Evolutionary conservation across 1,284 basidiomycete species (phyloP), one percentile per base, ranked within the genome.

Genomic region (Limonomyces culmigenus): DNA sequence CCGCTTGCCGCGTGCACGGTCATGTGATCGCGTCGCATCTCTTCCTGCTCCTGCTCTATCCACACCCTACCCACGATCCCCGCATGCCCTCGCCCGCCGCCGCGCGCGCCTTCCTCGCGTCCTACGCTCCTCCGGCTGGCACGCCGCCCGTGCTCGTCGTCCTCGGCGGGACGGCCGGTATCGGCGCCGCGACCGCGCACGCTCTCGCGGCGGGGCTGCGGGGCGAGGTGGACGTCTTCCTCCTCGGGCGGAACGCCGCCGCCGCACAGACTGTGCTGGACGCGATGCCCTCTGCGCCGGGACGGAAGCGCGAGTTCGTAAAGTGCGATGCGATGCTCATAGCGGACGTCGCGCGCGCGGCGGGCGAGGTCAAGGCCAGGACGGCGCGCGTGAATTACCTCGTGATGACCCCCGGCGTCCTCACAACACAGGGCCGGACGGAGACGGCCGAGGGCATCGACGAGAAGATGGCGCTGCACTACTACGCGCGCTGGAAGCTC

Each of bases 121-220:
- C n/a, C n/a, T n/a, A n/a, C n/a, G n/a, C n/a, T n/a, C n/a, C n/a
- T n/a, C n/a, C n/a, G n/a, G n/a, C n/a, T n/a, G n/a, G n/a, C n/a
- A n/a, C 43, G 11, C 15, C 40, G 12, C 58, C 59, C 0, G 50
- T 53, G 1, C 53, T 52, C n/a, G 44, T 62, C 18, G 54, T 60
- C 38, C 47, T 59, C 17, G 57, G 60, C 5, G 54, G 54, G 8
- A 58, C 61, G 1, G 49, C 52, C 3, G 60, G 60, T 4, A 53
- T 61, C n/a, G 58, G 59, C 2, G 47, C 53, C 34, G 54, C 46
- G 0, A 53, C 53, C 33, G 52, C 47, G 1, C 41, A 47, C 25
- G 41, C 45, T 4, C 51, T 60, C 17, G 54, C 51, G 1, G 23
- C 35, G 3, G 40, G 50, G 29, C 53, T 52, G 3, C 47, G 53